Percentiles rank a stretch among this genome's conserved stretches.
Conservation (phyloP, 2,329 filamentous ascomycete species). For the Aspergillus hortae region DNA sequence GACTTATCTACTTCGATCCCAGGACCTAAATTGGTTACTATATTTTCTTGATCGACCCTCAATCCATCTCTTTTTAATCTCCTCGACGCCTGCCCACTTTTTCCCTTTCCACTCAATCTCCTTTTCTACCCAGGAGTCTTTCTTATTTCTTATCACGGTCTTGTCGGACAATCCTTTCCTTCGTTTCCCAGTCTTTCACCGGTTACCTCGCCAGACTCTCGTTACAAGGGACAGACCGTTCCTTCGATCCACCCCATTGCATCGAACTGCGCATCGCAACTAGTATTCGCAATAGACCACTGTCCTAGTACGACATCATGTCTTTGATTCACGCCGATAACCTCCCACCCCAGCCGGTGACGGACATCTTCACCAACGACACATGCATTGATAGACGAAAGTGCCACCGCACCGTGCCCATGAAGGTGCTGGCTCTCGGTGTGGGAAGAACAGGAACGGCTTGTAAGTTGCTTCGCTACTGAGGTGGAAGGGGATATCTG, state of each 20-base stretch:
- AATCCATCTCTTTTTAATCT: constrained; percentile 19
- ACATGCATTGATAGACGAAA: constrained; percentile 65
- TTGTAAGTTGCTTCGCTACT: constrained; percentile 47
- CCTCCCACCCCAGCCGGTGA: constrained; percentile 38
- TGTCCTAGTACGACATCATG: constrained; percentile 19
- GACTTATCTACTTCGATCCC: constrained; percentile 4
- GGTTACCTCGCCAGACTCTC: constrained; percentile 2
- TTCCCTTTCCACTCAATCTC: constrained; percentile 5
- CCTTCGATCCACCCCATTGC: not conserved
- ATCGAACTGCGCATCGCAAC: too few relatives aligned
- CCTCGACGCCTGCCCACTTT: constrained; percentile 12
- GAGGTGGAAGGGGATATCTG: not conserved
- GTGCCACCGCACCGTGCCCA: constrained; percentile 64
- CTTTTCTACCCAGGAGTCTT: constrained; percentile 8
- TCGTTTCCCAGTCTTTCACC: constrained; percentile 1
- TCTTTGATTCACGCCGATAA: constrained; percentile 35
- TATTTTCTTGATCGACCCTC: constrained; percentile 17
- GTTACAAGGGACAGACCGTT: constrained; percentile 1
- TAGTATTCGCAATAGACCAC: not conserved
- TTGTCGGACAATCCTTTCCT: constrained; percentile 9
- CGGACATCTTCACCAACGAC: constrained; percentile 56
- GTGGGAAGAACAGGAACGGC: constrained; percentile 68
- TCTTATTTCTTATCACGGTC: constrained; percentile 21
- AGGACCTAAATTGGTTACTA: not conserved
- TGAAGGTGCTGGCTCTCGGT: constrained; percentile 69